Evolutionary conservation across 2,329 filamentous ascomycete species (phyloP).

Genomic region (Sporothrix pseudoabietina): DNA sequence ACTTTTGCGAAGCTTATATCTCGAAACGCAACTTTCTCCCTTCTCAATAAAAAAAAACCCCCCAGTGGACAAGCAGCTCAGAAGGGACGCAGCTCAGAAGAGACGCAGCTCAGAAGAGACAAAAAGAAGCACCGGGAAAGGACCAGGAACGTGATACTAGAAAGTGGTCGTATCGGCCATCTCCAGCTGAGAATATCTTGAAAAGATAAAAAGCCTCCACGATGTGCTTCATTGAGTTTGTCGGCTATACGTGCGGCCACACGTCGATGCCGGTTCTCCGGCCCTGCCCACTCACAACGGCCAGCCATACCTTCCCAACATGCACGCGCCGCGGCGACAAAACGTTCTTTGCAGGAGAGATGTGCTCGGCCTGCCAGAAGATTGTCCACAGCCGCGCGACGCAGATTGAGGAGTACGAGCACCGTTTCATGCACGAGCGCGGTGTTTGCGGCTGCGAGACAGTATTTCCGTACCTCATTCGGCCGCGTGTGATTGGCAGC

Average conservation of each 20-base stretch:
- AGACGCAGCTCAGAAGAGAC: too few species aligned
- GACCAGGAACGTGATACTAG: neutral
- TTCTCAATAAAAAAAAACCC: neutral
- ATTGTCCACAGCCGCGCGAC: conserved; percentile 46
- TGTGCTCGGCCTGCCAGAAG: conserved; percentile 47
- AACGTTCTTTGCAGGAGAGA: conserved; percentile 40
- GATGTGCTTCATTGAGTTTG: conserved; percentile 53
- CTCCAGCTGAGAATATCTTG: neutral
- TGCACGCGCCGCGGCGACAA: conserved; percentile 41
- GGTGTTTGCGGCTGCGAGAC: conserved; percentile 47
- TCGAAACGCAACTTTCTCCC: neutral
- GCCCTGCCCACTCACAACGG: conserved; percentile 49
- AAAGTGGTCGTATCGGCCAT: neutral
- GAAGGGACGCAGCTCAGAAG: too few species aligned
- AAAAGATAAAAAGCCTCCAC: conserved; percentile 25
- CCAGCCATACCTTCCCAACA: conserved; percentile 42
- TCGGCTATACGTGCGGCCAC: conserved; percentile 54
- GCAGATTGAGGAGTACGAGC: conserved; percentile 47
- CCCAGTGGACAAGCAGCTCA: too few species aligned
- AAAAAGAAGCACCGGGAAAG: neutral
- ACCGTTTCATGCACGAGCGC: conserved; percentile 51
- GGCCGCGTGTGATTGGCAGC: conserved; percentile 41
- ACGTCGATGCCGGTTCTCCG: conserved; percentile 46
- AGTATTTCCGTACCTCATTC: conserved; percentile 43
- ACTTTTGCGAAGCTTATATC: neutral